phyloP scores from a whole-genome alignment of 148 eudicot species.

The Oxyria digyna region DNA sequence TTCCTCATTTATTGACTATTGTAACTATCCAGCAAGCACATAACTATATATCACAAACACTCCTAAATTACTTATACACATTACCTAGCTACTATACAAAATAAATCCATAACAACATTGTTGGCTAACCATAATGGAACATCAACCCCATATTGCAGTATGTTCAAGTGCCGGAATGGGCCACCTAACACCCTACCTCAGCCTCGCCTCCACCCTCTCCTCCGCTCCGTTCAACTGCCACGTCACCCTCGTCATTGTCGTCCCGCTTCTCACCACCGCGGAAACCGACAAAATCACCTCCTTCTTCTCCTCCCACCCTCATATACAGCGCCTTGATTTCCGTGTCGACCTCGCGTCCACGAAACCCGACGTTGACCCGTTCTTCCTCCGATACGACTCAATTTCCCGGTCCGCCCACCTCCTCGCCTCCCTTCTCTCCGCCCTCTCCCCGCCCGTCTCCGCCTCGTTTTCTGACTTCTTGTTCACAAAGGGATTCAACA shows the following conservation, averaged over 20 bases:
- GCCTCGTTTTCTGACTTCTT: constrained; percentile 30
- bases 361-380: constrained; percentile 24
- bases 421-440: constrained; percentile 16
- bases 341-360: constrained; percentile 16
- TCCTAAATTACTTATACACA: no score
- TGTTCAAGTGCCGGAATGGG: constrained; percentile 65
- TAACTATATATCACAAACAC: no score
- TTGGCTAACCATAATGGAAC: no score
- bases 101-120: no score
- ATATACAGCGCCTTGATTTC: constrained; percentile 22
- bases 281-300: constrained; percentile 24
- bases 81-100: no score
- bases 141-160: constrained; percentile 30
- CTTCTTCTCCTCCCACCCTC: constrained; percentile 30
- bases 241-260: constrained; percentile 26
- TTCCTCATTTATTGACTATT: no score
- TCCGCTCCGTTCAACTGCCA: constrained; percentile 15
- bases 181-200: constrained; percentile 57
- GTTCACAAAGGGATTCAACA: constrained; percentile 8
- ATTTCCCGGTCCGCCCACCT: constrained; percentile 24
- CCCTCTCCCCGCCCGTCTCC: constrained; percentile 29
- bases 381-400: constrained; percentile 28
- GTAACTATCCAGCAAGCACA: no score
- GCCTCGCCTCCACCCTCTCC: constrained; percentile 35
- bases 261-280: constrained; percentile 30